Evolutionary conservation across 108 stramenopile genomes (phyloP).

Genomic region (Nannochloropsis oceanica): DNA sequence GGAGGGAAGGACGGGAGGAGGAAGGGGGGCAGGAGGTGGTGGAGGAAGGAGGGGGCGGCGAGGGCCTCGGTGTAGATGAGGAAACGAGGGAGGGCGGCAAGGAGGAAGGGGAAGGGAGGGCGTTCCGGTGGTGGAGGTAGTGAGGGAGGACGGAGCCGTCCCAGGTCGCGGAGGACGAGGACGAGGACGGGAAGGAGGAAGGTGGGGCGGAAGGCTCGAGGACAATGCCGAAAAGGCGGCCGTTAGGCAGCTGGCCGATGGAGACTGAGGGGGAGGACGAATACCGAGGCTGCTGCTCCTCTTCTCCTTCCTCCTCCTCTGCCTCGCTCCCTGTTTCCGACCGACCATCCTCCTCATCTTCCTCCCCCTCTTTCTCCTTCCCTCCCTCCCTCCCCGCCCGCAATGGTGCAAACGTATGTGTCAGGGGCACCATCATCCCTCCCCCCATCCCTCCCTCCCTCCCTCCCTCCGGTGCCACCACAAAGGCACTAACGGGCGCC

Average conservation of each 20-base stretch:
- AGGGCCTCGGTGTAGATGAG: background rate
- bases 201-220: background rate
- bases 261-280: background rate
- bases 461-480: background rate
- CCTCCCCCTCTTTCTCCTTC: background rate
- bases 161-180: background rate
- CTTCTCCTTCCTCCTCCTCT: background rate
- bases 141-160: background rate
- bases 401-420: background rate
- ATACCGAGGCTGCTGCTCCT: background rate
- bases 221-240: background rate
- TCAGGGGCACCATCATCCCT: background rate
- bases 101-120: background rate
- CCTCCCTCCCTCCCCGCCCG: background rate
- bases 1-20: background rate
- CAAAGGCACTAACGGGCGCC: background rate
- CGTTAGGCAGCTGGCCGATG: background rate
- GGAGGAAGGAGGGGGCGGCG: background rate
- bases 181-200: background rate
- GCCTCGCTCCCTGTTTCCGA: background rate
- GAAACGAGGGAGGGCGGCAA: background rate
- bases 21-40: background rate
- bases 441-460: background rate
- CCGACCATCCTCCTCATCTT: background rate
- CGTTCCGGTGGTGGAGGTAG: background rate